These are phyloP conservation scores for Pseudozyma thailandica DNA, from an alignment of 1,284 basidiomycete genomes.

Conservation along the genomic window DNA sequence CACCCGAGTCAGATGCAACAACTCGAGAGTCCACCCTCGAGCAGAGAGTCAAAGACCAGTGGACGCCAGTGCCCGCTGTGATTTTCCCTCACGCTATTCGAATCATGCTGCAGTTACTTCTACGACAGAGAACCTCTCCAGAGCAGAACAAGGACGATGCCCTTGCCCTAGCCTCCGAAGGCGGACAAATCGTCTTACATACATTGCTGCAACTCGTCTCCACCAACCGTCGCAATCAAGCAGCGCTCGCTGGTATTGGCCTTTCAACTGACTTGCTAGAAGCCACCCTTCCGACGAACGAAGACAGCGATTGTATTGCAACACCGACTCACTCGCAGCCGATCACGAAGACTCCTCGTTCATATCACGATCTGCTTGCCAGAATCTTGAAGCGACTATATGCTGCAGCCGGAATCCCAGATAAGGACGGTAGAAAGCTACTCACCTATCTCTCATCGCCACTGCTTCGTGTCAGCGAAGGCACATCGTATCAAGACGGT, in stretches of 20 bases:
- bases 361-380: slow-evolving; percentile 15
- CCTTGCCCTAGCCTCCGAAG: not conserved
- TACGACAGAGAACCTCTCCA: not conserved
- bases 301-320: not conserved
- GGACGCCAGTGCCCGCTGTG: slow-evolving; percentile 20
- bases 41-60: slow-evolving; percentile 19
- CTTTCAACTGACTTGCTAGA: slow-evolving; percentile 25
- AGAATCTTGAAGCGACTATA: slow-evolving; percentile 21
- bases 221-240: slow-evolving; percentile 26
- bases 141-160: not conserved
- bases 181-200: slow-evolving; percentile 19
- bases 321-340: too few relatives aligned
- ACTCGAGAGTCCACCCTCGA: not conserved
- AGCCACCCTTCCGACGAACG: slow-evolving; percentile 4
- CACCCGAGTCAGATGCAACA: not conserved
- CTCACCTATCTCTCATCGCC: slow-evolving; percentile 21
- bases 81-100: slow-evolving; percentile 21
- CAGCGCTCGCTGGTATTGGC: slow-evolving; percentile 12
- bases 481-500: not conserved
- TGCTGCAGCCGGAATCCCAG: slow-evolving; percentile 37
- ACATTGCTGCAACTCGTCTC: slow-evolving; percentile 14
- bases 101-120: slow-evolving; percentile 20
- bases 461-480: not conserved
- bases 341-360: too few relatives aligned
- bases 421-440: slow-evolving; percentile 40